These are phyloP conservation scores for Termitomyces sp. DNA, from an alignment of 768 basidiomycete genomes.

Conservation along the genomic window DNA sequence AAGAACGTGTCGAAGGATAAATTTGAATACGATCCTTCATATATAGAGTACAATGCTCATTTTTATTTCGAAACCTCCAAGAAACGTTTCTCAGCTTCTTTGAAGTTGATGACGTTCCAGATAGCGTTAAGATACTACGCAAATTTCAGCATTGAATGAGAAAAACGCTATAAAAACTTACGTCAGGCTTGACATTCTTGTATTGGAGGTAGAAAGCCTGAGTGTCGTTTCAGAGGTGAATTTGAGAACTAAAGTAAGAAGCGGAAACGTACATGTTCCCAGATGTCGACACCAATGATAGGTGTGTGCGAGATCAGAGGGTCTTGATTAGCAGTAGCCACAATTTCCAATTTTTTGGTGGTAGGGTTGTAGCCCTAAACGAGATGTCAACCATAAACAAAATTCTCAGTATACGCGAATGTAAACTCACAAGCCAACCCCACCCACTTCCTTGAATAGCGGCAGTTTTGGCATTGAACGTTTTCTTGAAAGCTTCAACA, in stretches of 20 bases:
- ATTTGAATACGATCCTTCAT: neutral
- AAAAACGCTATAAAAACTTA: constrained; percentile 35
- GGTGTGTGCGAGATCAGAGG: constrained; percentile 77
- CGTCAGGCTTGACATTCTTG: constrained; percentile 91
- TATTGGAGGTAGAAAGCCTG: constrained; percentile 82
- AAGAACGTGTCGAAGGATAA: neutral
- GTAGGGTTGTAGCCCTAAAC: constrained; percentile 61
- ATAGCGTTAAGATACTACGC: constrained; percentile 86
- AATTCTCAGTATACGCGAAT: neutral
- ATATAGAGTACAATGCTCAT: neutral
- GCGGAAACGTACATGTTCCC: constrained; percentile 75
- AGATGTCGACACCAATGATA: constrained; percentile 94
- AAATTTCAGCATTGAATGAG: neutral
- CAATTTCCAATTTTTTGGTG: constrained; percentile 77
- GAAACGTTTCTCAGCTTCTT: constrained; percentile 73
- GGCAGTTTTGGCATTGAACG: constrained; percentile 82
- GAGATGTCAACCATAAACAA: neutral
- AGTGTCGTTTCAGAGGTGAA: neutral
- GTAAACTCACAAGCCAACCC: constrained; percentile 83
- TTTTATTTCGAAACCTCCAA: constrained; percentile 27
- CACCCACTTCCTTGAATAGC: constrained; percentile 96
- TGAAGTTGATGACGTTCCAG: constrained; percentile 95
- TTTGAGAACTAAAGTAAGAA: neutral
- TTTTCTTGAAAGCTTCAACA: constrained; percentile 79
- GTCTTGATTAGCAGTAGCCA: constrained; percentile 96